Base-by-base conservation (phyloP, 192 early-diverging fungal species). In the Coemansia interrupta region DNA sequence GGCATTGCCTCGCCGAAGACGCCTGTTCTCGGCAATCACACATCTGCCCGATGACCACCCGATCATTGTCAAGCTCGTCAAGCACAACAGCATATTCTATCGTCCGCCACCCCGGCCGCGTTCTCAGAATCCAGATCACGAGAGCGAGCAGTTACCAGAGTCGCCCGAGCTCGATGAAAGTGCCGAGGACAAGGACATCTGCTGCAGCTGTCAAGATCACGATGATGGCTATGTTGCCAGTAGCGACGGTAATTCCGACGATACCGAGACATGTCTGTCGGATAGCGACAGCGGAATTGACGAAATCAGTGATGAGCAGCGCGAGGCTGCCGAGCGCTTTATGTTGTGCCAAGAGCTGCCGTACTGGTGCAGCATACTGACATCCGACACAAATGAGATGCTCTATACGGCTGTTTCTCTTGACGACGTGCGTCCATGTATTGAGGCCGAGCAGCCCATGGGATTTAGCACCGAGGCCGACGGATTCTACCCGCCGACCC, bases 41-140 rank as follows among this genome's bases (percentile, higher is more conserved):
- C 28, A 15, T 3, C 45, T 13, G 18, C 53, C 38, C 29, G 17
- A 36, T 29, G 38, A 30, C 20, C 53, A 40, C 26, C 38, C 24
- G 11, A 49, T 49, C 2, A 49, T 49, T 22, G 5, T 11, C 26
- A 54, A 11, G n/a, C 14, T 29, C 17, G 10, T 18, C 44, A 32
- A 54, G 18, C 60, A 54, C 36, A 58, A 58, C 53, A 74, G 72
- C 58, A 28, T 74, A 12, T 74, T 74, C 41, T 64, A 58, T 42
- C 72, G 72, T 39, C 65, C 43, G 15, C 49, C 63, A 12, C 26
- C 29, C 2, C 20, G 58, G 3, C 19, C 54, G 58, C 42, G 54
- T 17, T n/a, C 38, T 3, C 22, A 26, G 38, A 44, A 53, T 22
- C 40, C 43, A 32, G 24, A 48, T 7, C 26, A 49, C 23, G 17